These are phyloP conservation scores for Penicillium sp. DNA, from an alignment of 2,329 filamentous ascomycete genomes.

Conservation along the genomic window DNA sequence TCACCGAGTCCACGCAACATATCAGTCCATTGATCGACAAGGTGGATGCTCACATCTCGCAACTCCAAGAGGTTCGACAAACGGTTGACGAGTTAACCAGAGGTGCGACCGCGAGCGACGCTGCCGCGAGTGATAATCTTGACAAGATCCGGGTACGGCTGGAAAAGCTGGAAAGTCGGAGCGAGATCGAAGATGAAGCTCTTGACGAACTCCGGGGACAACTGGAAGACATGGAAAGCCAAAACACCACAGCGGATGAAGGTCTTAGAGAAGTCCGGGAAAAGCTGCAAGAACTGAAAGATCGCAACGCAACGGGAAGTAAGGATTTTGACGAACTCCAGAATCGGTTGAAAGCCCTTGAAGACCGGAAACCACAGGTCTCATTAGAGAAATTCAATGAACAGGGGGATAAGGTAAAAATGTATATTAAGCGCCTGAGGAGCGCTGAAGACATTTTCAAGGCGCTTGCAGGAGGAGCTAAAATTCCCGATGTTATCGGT, in stretches of 20 bases:
- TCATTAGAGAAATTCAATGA: not conserved
- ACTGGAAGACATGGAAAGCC: not conserved
- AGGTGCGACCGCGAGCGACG: not conserved
- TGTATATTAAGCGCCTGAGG: conserved; percentile 2
- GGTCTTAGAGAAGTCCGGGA: not conserved
- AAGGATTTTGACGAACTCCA: not conserved
- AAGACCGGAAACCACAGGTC: not conserved
- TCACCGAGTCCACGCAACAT: not conserved
- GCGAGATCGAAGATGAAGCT: not conserved
- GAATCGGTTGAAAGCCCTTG: not conserved
- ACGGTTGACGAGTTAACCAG: not conserved
- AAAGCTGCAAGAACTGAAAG: not conserved
- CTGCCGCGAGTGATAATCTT: not conserved
- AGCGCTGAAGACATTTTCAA: not conserved
- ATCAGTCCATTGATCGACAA: conserved; percentile 5
- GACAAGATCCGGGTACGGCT: not conserved
- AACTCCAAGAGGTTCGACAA: not conserved
- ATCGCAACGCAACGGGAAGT: too few relatives aligned
- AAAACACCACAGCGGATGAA: too few relatives aligned
- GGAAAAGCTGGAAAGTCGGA: not conserved
- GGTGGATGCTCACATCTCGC: not conserved
- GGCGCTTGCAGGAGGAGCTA: not conserved
- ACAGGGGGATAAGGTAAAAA: not conserved
- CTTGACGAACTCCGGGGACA: not conserved
- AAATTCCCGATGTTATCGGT: not conserved